Evolutionary conservation across 805 yeast genomes (phyloP), one percentile per base, ranked within the genome.

Genomic region (Yarrowia yakushimensis): DNA sequence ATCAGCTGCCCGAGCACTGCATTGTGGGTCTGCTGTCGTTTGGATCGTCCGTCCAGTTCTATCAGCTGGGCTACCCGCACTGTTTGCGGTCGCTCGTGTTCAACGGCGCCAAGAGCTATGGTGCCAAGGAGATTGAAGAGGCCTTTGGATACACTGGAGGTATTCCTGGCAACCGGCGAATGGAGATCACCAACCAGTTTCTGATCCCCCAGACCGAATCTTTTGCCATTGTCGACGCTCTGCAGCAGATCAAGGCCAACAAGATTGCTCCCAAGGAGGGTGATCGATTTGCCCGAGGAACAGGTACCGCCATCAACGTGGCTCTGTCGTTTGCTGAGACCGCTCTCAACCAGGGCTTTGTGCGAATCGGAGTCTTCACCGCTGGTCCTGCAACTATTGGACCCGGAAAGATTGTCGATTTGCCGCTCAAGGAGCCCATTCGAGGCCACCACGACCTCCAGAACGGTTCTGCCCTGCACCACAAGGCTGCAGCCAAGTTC

Each of bases 371-470:
- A 78, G 79, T 94, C 64, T 94, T 94, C 70, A 85, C 96, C 41
- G 94, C 93, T 62, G 99, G 99, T 66, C 96, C 97, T 50, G 86
- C 97, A 72, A 94, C 99, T 48, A 85, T 88, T 71, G 88, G 87
- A 50, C 98, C 99, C 11, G 99, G 99, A 68, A 78, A 88, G 72
- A 90, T 94, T 67, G 99, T 94, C 31, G 90, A 92, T 46, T 84
- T 86, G 23, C 94, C 90, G 73, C 81, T 93, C 73, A 88, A 89
- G 72, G 98, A 94, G 75, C 97, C 99, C 52, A 88, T 94, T 69
- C 85, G 99, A 79, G 93, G 98, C 9, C 99, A 94, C 76, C 90
- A 88, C 70, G 99, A 94, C 73, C 89, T 94, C 67, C 97, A 94
- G 73, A 86, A 91, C 67, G 97, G 92, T 69, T 76, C 81, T 43